Evolutionary conservation across 805 yeast genomes (phyloP).

Genomic region (Blastobotrys americana): DNA sequence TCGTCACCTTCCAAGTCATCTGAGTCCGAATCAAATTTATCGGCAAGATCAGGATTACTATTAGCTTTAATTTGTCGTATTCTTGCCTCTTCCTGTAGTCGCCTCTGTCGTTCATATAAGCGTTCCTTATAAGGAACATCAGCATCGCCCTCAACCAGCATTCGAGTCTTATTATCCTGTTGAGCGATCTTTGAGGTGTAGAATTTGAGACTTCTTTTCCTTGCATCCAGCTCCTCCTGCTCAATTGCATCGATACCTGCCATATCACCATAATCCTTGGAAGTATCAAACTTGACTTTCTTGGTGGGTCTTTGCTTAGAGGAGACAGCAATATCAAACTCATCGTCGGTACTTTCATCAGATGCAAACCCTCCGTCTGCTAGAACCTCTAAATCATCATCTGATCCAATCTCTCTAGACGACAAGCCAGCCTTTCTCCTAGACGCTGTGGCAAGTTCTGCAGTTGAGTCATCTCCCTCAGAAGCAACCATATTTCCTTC

Average conservation of each 20-base stretch:
- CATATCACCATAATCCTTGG: conserved; percentile 57
- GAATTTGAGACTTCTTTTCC: conserved; percentile 80
- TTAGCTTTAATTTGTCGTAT: conserved; percentile 64
- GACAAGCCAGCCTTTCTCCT: not conserved
- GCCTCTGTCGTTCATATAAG: conserved; percentile 79
- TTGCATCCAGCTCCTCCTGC: conserved; percentile 72
- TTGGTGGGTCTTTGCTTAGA: conserved; percentile 36
- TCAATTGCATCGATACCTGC: conserved; percentile 71
- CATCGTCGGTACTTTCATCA: conserved; percentile 26
- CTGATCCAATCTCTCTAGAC: not conserved
- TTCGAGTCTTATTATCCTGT: conserved; percentile 51
- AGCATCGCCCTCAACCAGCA: conserved; percentile 59
- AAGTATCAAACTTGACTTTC: conserved; percentile 34
- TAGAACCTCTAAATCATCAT: not conserved
- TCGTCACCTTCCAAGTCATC: conserved; percentile 15
- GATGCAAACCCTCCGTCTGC: not conserved
- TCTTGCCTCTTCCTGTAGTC: conserved; percentile 81
- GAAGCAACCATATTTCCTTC: conserved; percentile 25
- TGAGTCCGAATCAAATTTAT: conserved; percentile 30
- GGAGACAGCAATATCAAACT: conserved; percentile 45
- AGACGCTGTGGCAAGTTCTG: conserved; percentile 16
- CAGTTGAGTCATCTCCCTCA: conserved; percentile 27
- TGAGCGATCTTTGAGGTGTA: conserved; percentile 96
- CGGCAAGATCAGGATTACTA: conserved; percentile 39
- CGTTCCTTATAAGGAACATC: conserved; percentile 92